Conservation (phyloP, 768 basidiomycete genomes). For the Trametes elegans region DNA sequence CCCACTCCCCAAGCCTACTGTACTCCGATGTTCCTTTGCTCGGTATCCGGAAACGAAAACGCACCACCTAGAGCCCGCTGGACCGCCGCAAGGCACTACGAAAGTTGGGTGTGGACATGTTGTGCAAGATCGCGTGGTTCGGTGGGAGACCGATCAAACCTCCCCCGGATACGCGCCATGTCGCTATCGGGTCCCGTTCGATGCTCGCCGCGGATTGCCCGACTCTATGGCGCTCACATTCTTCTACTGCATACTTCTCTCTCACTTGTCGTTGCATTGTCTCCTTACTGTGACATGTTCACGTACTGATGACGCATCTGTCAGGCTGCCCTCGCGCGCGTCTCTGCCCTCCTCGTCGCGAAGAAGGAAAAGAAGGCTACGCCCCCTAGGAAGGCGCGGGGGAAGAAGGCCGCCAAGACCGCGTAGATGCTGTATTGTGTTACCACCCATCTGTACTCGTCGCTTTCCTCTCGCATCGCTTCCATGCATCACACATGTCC, state of each 20-base stretch:
- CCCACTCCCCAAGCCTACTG: no score
- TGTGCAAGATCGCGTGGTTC: slow-evolving; percentile 69
- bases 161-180: slow-evolving; percentile 55
- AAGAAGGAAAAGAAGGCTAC: slow-evolving; percentile 69
- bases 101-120: slow-evolving; percentile 91
- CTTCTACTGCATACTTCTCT: slow-evolving; percentile 18
- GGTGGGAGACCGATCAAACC: slow-evolving; percentile 60
- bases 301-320: slow-evolving; percentile 5
- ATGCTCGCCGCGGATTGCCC: slow-evolving; percentile 53
- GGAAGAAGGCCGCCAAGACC: slow-evolving; percentile 56
- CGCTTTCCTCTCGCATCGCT: slow-evolving; percentile 19
- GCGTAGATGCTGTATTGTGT: slow-evolving; percentile 17
- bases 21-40: no score
- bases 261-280: slow-evolving; percentile 15
- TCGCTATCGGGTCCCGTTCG: slow-evolving; percentile 80
- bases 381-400: slow-evolving; percentile 69
- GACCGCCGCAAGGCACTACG: slow-evolving; percentile 60
- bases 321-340: slow-evolving; percentile 74
- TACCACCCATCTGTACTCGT: slow-evolving; percentile 15
- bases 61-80: slow-evolving; percentile 95
- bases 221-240: slow-evolving; percentile 74
- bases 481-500: slow-evolving; percentile 16
- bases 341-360: slow-evolving; percentile 66
- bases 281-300: not conserved
- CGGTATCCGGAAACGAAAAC: slow-evolving; percentile 19